These are phyloP conservation scores for Vigna mungo DNA, from an alignment of 306 rosid genomes.

Conservation along the genomic window DNA sequence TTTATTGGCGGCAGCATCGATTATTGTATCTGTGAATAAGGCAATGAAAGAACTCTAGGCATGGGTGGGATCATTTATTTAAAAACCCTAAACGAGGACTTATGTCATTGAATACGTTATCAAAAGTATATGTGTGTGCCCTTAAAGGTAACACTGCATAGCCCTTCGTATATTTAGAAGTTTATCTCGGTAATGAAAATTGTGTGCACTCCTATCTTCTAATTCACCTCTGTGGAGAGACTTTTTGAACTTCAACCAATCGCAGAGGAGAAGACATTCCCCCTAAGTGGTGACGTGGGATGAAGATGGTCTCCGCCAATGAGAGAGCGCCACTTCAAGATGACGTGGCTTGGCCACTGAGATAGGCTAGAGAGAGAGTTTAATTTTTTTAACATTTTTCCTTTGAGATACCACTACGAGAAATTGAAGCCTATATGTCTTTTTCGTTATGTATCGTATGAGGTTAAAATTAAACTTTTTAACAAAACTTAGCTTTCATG, in stretches of 20 bases:
- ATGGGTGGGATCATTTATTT: conserved; percentile 33
- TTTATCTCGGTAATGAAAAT: background rate
- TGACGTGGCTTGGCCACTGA: conserved; percentile 9
- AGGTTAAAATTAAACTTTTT: conserved; percentile 45
- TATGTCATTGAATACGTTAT: conserved; percentile 22
- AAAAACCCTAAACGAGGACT: conserved; percentile 18
- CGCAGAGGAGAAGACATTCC: conserved; percentile 34
- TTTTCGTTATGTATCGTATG: conserved; percentile 29
- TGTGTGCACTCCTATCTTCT: background rate
- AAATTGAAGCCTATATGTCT: conserved; percentile 25
- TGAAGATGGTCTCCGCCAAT: conserved; percentile 34
- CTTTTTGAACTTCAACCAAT: background rate
- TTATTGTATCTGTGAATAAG: conserved; percentile 12
- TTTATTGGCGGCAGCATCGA: conserved; percentile 38
- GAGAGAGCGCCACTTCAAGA: conserved; percentile 28
- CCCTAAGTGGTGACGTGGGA: background rate
- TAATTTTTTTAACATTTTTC: conserved; percentile 1
- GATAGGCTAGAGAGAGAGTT: background rate
- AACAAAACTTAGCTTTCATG: conserved; percentile 64
- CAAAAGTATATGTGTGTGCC: conserved; percentile 48
- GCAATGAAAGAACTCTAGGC: conserved; percentile 39
- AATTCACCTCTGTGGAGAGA: background rate
- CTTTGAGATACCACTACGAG: background rate
- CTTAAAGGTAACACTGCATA: conserved; percentile 43
- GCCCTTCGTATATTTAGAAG: conserved; percentile 31